Base-by-base conservation (phyloP, 1,284 basidiomycete species). In the Peniophora sp. region DNA sequence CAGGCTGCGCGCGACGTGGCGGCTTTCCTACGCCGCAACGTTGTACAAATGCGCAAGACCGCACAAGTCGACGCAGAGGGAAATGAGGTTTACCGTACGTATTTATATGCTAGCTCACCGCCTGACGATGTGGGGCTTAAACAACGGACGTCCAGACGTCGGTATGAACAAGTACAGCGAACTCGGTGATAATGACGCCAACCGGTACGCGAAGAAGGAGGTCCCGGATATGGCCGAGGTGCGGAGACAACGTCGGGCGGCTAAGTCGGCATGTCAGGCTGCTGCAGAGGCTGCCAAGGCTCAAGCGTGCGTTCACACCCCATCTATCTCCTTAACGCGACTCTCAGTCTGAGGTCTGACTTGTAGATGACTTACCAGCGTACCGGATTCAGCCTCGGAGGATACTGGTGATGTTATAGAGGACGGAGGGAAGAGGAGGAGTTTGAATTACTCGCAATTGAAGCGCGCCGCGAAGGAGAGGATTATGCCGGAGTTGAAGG, bases 111-210 rank as follows among this genome's bases (percentile, higher is more conserved):
- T 48, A 43, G 18, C 50, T 41, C n/a, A 20, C 12, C 12, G 27
- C 27, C 5, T 32, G 6, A 32, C n/a, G 22, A 36, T 53, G 42
- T 27, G 15, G 3, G 14, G 14, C 8, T 32, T 45, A 56, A 39
- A 60, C 15, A 17, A 20, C 14, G 18, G 27, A 14, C 3, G 37
- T 39, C 3, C 54, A 89, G 88, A 72, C 52, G 59, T 91, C 41
- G 74, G 74, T 45, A 69, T 90, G 43, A 87, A 79, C 2, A 66
- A 79, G 41, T 70, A 88, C 49, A 88, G 84, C 0, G 88, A 91
- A 59, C 68, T 91, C 3, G 88, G 88, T 6, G 76, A 79, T 44
- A 91, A 91, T 57, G 78, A 83, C 2, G 71, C 77, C 2, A 76
- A 90, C 56, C 89, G 85, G 64, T 71, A 65, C 47, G 73, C 76